A percentile compares a stretch with the other conserved stretches of the same genome.
These are phyloP conservation scores for Podila verticillata DNA, from an alignment of 192 early-diverging fungal genomes.

Conservation along the genomic window DNA sequence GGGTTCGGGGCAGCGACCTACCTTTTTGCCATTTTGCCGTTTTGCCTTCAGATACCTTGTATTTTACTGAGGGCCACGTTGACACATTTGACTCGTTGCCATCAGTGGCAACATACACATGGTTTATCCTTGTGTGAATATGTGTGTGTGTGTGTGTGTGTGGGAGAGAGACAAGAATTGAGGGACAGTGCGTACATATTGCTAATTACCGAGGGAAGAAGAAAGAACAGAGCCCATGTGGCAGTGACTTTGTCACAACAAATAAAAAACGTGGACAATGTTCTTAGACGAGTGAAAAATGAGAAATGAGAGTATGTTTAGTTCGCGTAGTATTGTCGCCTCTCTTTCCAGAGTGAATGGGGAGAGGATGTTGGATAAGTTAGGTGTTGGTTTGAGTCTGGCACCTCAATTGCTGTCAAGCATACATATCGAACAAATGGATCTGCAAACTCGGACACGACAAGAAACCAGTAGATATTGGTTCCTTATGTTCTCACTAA, in stretches of 20 bases:
- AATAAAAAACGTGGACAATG: not conserved
- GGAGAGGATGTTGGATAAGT: constrained; percentile 8
- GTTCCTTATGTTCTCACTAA: not conserved
- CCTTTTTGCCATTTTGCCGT: not conserved
- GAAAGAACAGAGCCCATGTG: constrained; percentile 3
- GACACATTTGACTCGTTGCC: constrained; percentile 10
- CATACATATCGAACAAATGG: not conserved
- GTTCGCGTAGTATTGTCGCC: constrained; percentile 4
- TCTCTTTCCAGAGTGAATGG: constrained; percentile 1
- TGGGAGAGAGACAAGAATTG: not conserved
- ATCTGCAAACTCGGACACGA: constrained; percentile 3
- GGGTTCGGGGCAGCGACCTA: constrained; percentile 1
- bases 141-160: not conserved
- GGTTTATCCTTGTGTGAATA: not conserved
- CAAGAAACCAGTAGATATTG: not conserved
- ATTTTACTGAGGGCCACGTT: constrained; percentile 1
- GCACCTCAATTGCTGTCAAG: constrained; percentile 1
- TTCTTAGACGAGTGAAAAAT: no score
- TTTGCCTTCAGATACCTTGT: constrained; percentile 4
- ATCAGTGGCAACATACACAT: constrained; percentile 2
- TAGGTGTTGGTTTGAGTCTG: constrained; percentile 3
- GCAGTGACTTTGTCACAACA: constrained; percentile 8
- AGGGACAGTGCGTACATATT: constrained; percentile 3
- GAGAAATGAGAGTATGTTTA: not conserved
- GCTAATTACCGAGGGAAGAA: constrained; percentile 5